Evolutionary conservation across 2,329 filamentous ascomycete genomes (phyloP), one percentile per base, ranked within the genome.

Genomic region (Ophiocordyceps camponoti-rufipedis): DNA sequence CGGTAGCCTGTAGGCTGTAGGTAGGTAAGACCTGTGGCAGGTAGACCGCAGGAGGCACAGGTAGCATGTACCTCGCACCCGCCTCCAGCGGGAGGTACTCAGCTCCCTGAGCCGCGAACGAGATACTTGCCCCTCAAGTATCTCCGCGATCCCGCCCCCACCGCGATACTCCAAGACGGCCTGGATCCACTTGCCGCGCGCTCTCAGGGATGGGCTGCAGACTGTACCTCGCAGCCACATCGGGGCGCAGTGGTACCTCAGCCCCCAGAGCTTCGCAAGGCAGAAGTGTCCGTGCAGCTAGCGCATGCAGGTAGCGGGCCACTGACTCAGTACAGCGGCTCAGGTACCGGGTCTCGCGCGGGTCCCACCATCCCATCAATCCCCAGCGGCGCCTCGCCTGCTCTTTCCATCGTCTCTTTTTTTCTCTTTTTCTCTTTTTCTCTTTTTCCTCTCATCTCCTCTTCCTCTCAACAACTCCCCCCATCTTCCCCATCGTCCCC

Each of bases 401-500:
- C 41, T 29, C 39, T 52, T 47, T 54, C 51, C 55, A 55, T 56
- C 53, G 46, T 49, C 48, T 52, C 51, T 52, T 49, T 52, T 50
- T 49, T 51, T 50, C n/a, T 47, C 51, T 31, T 51, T 46, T 46
- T 43, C 45, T 51, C 53, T 55, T 54, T 55, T 54, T 53, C 51
- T 51, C 46, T 49, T 51, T 52, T 50, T 52, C 51, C 54, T 55
- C 50, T 44, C 46, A 42, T 53, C 50, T 53, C 54, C 55, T 55
- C 54, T 54, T 54, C 45, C 53, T 48, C 50, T 48, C 35, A n/a
- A 13, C 33, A 13, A 8, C 35, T 10, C 35, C 10, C 35, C 16
- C 18, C 13, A 9, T 13, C n/a, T n/a, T n/a, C 40, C 28, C 31
- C 41, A 46, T 32, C 47, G 48, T 48, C 46, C 49, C 45, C 48